These are phyloP conservation scores for Auriscalpium vulgare DNA, from an alignment of 768 basidiomycete species.

Conservation along the genomic window DNA sequence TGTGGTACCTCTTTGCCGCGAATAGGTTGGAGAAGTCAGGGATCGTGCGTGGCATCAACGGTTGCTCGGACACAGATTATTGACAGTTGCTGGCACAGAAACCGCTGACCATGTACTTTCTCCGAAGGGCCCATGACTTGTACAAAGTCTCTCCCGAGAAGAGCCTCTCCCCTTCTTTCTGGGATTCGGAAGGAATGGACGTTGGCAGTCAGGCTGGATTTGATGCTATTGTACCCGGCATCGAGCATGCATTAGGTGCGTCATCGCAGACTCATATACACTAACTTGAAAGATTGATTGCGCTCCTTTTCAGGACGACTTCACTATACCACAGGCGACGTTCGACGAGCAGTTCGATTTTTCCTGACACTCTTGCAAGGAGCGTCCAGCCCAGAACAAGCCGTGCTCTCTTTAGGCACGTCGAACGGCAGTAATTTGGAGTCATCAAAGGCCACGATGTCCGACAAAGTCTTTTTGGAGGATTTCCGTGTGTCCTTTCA, in stretches of 20 bases:
- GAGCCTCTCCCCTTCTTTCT: slow-evolving; percentile 70
- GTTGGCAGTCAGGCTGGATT: slow-evolving; percentile 37
- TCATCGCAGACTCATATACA: neutral
- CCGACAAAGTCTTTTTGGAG: slow-evolving; percentile 70
- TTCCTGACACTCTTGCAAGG: slow-evolving; percentile 69
- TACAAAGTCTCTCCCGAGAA: slow-evolving; percentile 46
- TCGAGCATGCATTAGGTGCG: slow-evolving; percentile 74
- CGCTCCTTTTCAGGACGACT: slow-evolving; percentile 52
- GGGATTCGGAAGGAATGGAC: slow-evolving; percentile 57
- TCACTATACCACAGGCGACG: slow-evolving; percentile 85
- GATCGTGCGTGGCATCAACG: slow-evolving; percentile 45
- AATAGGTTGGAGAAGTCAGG: slow-evolving; percentile 77
- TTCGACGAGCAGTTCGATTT: slow-evolving; percentile 63
- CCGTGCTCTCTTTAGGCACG: slow-evolving; percentile 6
- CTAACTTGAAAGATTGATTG: neutral
- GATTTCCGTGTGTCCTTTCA: slow-evolving; percentile 85
- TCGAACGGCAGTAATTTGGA: slow-evolving; percentile 10
- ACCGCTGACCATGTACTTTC: slow-evolving; percentile 77
- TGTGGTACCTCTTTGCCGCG: slow-evolving; percentile 76
- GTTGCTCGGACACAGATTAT: neutral
- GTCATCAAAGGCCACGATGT: slow-evolving; percentile 12
- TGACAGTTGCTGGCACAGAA: slow-evolving; percentile 41
- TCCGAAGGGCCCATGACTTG: slow-evolving; percentile 61
- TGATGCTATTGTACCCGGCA: slow-evolving; percentile 58
- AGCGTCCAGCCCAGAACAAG: slow-evolving; percentile 21